Evolutionary conservation across 345 rosid genomes (phyloP).

Genomic region (Camelina laxa): DNA sequence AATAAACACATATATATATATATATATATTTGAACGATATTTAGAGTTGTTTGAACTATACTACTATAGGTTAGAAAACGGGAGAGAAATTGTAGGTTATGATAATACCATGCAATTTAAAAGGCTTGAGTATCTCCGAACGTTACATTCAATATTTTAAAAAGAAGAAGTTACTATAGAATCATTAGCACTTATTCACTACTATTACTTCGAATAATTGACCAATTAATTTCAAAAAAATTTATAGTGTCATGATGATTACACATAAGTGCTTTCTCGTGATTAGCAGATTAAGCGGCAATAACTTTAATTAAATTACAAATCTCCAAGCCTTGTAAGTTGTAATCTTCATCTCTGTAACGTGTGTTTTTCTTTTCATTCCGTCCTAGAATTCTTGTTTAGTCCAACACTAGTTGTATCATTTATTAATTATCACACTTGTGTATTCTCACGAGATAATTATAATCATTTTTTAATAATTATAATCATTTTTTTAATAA

Average conservation of each 20-base stretch:
- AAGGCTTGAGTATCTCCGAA: slow-evolving; percentile 30
- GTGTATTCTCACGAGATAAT: slow-evolving; percentile 14
- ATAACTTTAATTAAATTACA: slow-evolving; percentile 25
- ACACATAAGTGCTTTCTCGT: slow-evolving; percentile 39
- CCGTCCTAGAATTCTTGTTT: slow-evolving; percentile 10
- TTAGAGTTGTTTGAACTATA: too few relatives aligned
- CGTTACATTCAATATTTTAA: too few relatives aligned
- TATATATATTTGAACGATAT: too few relatives aligned
- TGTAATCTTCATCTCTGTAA: slow-evolving; percentile 32
- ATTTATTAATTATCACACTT: background rate
- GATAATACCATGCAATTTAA: slow-evolving; percentile 5
- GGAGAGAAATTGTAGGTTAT: background rate
- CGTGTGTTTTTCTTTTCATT: slow-evolving; percentile 31
- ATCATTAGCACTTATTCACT: slow-evolving; percentile 1
- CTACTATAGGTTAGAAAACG: background rate
- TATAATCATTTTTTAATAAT: background rate
- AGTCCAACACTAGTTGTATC: background rate
- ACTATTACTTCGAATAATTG: slow-evolving; percentile 28
- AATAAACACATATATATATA: too few relatives aligned
- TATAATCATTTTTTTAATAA: background rate
- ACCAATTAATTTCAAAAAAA: slow-evolving; percentile 19
- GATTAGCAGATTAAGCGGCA: slow-evolving; percentile 36
- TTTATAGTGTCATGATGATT: slow-evolving; percentile 39
- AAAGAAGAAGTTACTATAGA: background rate
- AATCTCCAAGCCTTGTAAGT: slow-evolving; percentile 40